These are phyloP conservation scores for Diospyros kaki DNA, from an alignment of 148 eudicot species.

Conservation along the genomic window DNA sequence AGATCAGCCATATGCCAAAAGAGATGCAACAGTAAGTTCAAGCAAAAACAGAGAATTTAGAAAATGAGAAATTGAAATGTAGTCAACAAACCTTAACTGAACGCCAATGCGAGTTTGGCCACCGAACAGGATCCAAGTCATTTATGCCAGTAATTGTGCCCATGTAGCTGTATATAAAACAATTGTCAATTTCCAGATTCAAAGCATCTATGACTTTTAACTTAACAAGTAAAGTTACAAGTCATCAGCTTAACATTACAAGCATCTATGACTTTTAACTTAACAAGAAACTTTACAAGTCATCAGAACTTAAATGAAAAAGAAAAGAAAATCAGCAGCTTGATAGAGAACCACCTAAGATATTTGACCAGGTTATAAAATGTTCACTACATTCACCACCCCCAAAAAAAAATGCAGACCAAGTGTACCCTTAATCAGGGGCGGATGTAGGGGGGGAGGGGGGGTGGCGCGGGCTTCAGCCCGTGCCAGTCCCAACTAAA, in stretches of 20 bases:
- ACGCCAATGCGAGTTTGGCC: conserved; percentile 85
- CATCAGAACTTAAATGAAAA: background rate
- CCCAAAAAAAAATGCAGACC: too few relatives aligned
- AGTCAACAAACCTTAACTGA: conserved; percentile 60
- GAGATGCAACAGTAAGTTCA: too few relatives aligned
- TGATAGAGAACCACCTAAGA: background rate
- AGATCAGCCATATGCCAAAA: too few relatives aligned
- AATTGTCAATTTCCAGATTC: conserved; percentile 7
- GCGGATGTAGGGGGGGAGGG: too few relatives aligned
- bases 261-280: background rate
- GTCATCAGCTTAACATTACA: background rate
- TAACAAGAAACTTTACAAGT: background rate
- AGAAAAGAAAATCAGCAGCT: background rate
- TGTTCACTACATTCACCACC: too few relatives aligned
- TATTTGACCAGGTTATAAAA: too few relatives aligned
- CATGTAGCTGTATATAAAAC: conserved; percentile 55
- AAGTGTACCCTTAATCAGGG: background rate
- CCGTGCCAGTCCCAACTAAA: too few relatives aligned
- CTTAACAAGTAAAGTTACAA: background rate
- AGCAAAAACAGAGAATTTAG: background rate
- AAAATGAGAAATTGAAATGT: background rate
- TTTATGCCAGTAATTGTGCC: conserved; percentile 78
- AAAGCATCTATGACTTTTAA: background rate
- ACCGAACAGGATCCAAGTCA: conserved; percentile 62
- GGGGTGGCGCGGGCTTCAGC: too few relatives aligned